A percentile compares a stretch with the other conserved stretches of the same genome.
phyloP scores from a whole-genome alignment of 352 stramenopile species.

The Pythium plurisporium region DNA sequence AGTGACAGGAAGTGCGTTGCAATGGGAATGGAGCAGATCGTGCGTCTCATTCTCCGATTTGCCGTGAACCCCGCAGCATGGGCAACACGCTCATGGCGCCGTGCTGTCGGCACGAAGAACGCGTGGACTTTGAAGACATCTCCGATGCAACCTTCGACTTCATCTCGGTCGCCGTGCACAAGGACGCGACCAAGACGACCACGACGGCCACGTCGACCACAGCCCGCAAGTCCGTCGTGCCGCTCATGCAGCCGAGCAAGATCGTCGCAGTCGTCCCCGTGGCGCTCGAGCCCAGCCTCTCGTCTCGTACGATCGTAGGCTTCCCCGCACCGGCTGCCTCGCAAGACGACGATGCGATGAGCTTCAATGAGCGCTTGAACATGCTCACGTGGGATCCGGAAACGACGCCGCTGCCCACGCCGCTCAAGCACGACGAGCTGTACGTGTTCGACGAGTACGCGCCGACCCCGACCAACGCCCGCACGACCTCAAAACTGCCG shows the following conservation, averaged over 20 bases:
- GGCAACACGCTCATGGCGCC: constrained; percentile 31
- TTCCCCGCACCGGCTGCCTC: neutral
- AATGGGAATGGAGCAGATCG: neutral
- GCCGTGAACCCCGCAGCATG: constrained; percentile 12
- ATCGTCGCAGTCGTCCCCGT: constrained; percentile 27
- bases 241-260: constrained; percentile 3
- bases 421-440: constrained; percentile 21
- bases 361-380: constrained; percentile 37
- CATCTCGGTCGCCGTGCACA: constrained; percentile 28
- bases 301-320: constrained; percentile 14
- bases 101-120: constrained; percentile 21
- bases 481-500: constrained; percentile 5
- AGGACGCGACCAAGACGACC: constrained; percentile 12
- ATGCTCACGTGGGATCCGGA: constrained; percentile 34
- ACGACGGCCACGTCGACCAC: constrained; percentile 1
- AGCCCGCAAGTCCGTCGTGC: neutral
- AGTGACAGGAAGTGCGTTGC: no score
- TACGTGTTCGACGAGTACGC: constrained; percentile 32
- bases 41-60: constrained; percentile 26
- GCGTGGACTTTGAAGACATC: constrained; percentile 31
- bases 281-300: constrained; percentile 15
- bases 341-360: constrained; percentile 10
- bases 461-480: constrained; percentile 6
- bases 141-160: constrained; percentile 33
- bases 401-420: constrained; percentile 20